phyloP scores from a whole-genome alignment of 225 moss, liverwort and hornwort genomes.

The Anthoceros angustus region DNA sequence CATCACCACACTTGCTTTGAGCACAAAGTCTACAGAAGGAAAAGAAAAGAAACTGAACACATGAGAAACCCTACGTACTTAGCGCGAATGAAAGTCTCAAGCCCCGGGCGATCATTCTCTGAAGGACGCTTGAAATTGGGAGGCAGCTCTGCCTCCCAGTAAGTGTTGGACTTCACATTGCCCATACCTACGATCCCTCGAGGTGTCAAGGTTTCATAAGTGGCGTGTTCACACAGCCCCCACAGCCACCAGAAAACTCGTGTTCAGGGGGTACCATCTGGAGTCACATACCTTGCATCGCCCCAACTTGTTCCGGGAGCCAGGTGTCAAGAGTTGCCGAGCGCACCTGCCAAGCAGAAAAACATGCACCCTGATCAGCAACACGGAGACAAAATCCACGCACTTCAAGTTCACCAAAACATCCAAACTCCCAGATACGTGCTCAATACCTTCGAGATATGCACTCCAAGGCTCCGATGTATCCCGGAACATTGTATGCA shows the following conservation, averaged over 20 bases:
- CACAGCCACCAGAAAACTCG: background rate
- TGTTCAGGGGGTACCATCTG: background rate
- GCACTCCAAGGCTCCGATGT: constrained; percentile 97
- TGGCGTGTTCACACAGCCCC: background rate
- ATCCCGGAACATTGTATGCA: constrained; percentile 99
- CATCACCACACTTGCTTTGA: background rate
- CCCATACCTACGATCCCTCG: constrained; percentile 37
- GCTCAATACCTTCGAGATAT: constrained; percentile 68
- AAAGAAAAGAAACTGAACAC: background rate
- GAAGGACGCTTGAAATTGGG: constrained; percentile 66
- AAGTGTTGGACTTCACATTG: constrained; percentile 83
- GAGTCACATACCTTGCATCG: constrained; percentile 59
- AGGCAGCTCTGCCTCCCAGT: constrained; percentile 85
- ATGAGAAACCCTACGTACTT: constrained; percentile 29
- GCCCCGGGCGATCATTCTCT: constrained; percentile 73
- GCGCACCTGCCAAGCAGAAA: constrained; percentile 39
- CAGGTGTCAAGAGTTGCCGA: constrained; percentile 98
- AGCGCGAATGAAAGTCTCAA: constrained; percentile 82
- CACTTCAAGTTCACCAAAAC: background rate
- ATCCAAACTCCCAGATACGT: background rate
- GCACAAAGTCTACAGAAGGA: background rate
- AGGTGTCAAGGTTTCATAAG: background rate
- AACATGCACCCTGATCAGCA: background rate
- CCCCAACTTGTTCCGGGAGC: constrained; percentile 96
- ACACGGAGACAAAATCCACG: background rate